Percentiles rank a stretch among this genome's conserved stretches.
phyloP scores from a whole-genome alignment of 2,329 filamentous ascomycete genomes.

The Polytolypa hystricis region DNA sequence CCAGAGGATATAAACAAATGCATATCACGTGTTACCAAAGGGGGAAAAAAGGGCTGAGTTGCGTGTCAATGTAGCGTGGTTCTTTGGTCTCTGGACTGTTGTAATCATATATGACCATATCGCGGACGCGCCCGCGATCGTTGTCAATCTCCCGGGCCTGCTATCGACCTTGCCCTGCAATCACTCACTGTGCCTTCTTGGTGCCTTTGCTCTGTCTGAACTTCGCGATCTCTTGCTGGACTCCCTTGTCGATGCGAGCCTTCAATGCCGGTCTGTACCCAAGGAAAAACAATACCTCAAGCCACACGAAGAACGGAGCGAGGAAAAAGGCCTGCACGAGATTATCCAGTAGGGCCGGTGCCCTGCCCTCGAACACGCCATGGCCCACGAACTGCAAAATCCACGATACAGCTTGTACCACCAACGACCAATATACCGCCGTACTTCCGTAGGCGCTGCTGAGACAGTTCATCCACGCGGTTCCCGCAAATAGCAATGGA shows the following conservation, averaged over 20 bases:
- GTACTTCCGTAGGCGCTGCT: conserved; percentile 50
- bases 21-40: no score
- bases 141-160: no score
- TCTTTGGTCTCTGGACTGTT: no score
- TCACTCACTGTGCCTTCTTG: conserved; percentile 13
- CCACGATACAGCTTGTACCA: conserved; percentile 66
- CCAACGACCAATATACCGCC: conserved; percentile 55
- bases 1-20: no score
- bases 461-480: conserved; percentile 66
- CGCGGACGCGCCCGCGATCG: no score
- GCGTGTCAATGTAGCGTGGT: no score
- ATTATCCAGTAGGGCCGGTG: conserved; percentile 84
- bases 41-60: no score
- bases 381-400: conserved; percentile 85
- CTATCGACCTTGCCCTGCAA: conserved; percentile 13
- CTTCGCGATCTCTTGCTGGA: conserved; percentile 66
- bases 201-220: conserved; percentile 52
- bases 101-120: no score
- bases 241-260: conserved; percentile 63
- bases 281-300: conserved; percentile 80
- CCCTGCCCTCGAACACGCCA: conserved; percentile 74
- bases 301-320: conserved; percentile 94
- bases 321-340: conserved; percentile 83
- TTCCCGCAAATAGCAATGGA: conserved; percentile 61
- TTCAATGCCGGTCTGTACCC: conserved; percentile 86